phyloP scores from a whole-genome alignment of 2,329 filamentous ascomycete genomes.

The Magnaporthales sp. region DNA sequence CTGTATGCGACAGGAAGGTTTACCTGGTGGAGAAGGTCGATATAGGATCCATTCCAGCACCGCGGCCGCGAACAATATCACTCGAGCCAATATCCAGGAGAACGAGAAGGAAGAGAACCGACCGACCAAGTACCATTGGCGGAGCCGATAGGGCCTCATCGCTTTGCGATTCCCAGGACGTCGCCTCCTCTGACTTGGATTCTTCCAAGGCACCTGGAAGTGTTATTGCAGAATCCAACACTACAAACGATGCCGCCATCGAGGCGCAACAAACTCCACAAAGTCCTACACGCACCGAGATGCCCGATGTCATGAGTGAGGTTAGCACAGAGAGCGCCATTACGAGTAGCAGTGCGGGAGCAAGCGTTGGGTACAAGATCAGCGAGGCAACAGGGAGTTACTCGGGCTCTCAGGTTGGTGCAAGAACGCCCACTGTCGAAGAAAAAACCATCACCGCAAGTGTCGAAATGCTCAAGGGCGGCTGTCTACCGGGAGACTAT shows the following conservation, averaged over 20 bases:
- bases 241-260: conserved; percentile 27
- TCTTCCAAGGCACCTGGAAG: conserved; percentile 26
- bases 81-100: conserved; percentile 77
- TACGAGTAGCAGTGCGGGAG: conserved; percentile 53
- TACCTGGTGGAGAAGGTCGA: conserved; percentile 77
- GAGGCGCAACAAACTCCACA: conserved; percentile 26
- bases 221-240: conserved; percentile 29
- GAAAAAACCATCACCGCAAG: conserved; percentile 80
- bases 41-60: conserved; percentile 63
- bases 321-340: conserved; percentile 61
- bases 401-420: conserved; percentile 14
- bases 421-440: conserved; percentile 35
- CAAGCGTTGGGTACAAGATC: conserved; percentile 31
- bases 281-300: conserved; percentile 40
- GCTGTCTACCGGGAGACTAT: conserved; percentile 77
- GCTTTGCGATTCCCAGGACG: conserved; percentile 22
- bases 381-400: neutral
- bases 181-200: conserved; percentile 25
- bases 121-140: conserved; percentile 28
- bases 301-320: conserved; percentile 46
- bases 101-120: conserved; percentile 46
- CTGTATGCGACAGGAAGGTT: conserved; percentile 73
- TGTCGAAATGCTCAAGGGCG: conserved; percentile 72
- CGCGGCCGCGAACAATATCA: conserved; percentile 75
- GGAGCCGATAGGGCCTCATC: conserved; percentile 28